Base-by-base conservation (phyloP, 176 grass and related monocot species). In the Paspalum vaginatum region DNA sequence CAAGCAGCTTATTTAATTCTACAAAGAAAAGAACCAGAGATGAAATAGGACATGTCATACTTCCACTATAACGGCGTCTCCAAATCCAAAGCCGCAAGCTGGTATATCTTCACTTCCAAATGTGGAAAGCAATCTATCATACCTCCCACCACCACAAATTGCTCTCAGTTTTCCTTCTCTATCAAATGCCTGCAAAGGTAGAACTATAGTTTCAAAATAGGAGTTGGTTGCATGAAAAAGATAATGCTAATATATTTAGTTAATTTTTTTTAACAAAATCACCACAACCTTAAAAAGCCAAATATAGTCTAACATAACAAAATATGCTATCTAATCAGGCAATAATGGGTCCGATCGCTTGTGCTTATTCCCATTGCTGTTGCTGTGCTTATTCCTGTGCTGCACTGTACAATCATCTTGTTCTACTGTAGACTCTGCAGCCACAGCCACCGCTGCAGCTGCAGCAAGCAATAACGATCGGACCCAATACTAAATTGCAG, bases 1-100 rank as follows among this genome's bases (percentile, higher is more conserved):
- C 20, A 52, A 49, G 0, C 14, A 8, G 40, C 38, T 70, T 27
- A 20, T 20, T 71, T 64, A 39, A 65, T 78, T 73, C 15, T 39
- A 21, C 8, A 60, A 24, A 41, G 47, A 69, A 74, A 72, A 25
- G 7, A 88, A 79, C 0, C n/a, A 79, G 10, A 43, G 16, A 74
- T 66, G n/a, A 11, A 42, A 80, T 21, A 67, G 47, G 58, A 38
- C 15, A 59, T 50, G 64, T 76, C 90, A 89, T 93, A 98, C 96
- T 86, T 98, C 92, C 47, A 98, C 83, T 79, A 98, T 95, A 59
- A 98, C 96, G 65, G 96, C 90, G 84, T 95, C 92, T 60, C 96
- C 96, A 85, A 98, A 98, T 83, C 92, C 96, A 79, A 98, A 98
- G 26, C 92, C 96, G 74, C 96, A 98, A 65, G 96, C 92, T 43